Percentiles rank a stretch among this genome's conserved stretches.
These are phyloP conservation scores for Anethum foeniculum DNA, from an alignment of 140 eudicot species.

Conservation along the genomic window DNA sequence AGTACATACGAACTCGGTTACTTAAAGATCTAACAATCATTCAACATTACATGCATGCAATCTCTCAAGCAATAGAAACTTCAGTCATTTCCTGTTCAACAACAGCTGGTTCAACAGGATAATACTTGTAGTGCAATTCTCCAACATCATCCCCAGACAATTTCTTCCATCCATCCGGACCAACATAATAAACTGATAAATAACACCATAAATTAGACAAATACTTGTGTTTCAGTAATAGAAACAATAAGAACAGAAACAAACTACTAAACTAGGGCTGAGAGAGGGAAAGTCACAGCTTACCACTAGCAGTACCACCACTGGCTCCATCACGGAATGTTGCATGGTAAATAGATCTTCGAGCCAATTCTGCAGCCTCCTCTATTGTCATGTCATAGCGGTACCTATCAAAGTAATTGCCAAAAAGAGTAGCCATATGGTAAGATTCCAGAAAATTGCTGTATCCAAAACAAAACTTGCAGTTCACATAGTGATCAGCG, in stretches of 20 bases:
- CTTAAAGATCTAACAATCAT: not conserved
- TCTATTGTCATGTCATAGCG: conserved; percentile 76
- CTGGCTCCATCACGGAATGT: conserved; percentile 99
- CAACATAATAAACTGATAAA: conserved; percentile 77
- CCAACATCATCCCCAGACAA: conserved; percentile 93
- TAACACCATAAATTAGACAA: not conserved
- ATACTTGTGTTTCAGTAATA: not conserved
- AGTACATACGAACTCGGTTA: not conserved
- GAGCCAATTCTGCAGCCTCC: conserved; percentile 95
- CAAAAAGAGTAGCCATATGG: not conserved
- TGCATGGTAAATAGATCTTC: conserved; percentile 90
- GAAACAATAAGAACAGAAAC: not conserved
- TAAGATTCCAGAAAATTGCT: conserved; percentile 7
- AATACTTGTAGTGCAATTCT: conserved; percentile 78
- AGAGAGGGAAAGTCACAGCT: not conserved
- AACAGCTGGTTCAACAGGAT: conserved; percentile 60
- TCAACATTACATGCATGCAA: not conserved
- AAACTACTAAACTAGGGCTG: not conserved
- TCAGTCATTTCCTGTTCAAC: conserved; percentile 92
- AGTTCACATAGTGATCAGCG: not conserved
- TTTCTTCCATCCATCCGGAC: conserved; percentile 89
- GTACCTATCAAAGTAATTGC: conserved; percentile 37
- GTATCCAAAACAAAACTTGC: not conserved
- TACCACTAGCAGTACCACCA: conserved; percentile 99
- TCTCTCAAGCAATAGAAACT: conserved; percentile 34